Evolutionary conservation across 2,329 filamentous ascomycete species (phyloP).

Genomic region (Exserohilum rostratum): DNA sequence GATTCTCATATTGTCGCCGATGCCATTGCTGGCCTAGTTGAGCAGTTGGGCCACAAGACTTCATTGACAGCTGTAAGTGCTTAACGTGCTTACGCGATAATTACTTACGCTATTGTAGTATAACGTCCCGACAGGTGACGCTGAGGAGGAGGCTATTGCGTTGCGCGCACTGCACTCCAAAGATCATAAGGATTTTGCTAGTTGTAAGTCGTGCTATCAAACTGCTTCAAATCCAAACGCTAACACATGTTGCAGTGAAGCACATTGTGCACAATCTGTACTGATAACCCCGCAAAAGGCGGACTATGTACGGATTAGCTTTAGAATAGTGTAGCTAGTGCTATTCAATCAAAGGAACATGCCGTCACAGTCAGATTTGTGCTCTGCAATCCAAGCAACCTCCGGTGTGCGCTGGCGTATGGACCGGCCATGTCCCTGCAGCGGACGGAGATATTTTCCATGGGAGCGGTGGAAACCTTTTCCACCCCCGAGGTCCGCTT

Average conservation of each 20-base stretch:
- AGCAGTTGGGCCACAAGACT: constrained; percentile 50
- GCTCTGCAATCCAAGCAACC: background rate
- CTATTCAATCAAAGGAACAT: background rate
- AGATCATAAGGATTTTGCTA: constrained; percentile 46
- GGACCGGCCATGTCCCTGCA: constrained; percentile 4
- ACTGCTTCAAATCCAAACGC: background rate
- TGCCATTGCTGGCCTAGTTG: constrained; percentile 54
- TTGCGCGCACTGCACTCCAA: constrained; percentile 44
- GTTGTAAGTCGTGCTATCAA: constrained; percentile 27
- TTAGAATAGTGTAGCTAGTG: background rate
- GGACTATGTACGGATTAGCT: background rate
- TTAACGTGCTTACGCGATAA: background rate
- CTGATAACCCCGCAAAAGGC: constrained; percentile 6
- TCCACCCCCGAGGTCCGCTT: constrained; percentile 17
- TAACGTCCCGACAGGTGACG: constrained; percentile 43
- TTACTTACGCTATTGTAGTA: constrained; percentile 37
- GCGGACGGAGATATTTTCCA: background rate
- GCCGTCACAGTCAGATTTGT: background rate
- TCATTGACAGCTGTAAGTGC: constrained; percentile 42
- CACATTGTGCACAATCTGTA: constrained; percentile 42
- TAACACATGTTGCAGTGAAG: constrained; percentile 34
- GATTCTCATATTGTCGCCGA: constrained; percentile 55
- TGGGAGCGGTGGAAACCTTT: constrained; percentile 25
- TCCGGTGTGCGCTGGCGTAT: background rate
- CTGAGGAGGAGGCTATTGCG: constrained; percentile 46